Conservation (phyloP, 768 basidiomycete genomes). For the Hirschioporus abietinus region DNA sequence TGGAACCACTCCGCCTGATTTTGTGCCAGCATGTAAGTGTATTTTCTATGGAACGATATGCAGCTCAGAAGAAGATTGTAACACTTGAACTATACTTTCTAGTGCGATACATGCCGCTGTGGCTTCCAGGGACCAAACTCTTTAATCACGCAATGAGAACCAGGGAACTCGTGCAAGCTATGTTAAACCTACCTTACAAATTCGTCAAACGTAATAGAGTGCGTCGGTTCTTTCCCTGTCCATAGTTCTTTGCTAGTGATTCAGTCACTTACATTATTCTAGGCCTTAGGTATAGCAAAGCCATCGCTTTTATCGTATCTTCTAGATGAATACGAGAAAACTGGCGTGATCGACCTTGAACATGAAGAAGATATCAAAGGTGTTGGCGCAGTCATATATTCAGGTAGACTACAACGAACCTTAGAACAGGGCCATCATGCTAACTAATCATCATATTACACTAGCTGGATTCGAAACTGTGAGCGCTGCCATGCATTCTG, state of each 20-base stretch:
- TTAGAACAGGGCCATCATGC: no score
- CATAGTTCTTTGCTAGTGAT: no score
- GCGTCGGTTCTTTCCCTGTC: no score
- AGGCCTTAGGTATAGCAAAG: neutral
- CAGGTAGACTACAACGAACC: no score
- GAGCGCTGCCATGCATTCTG: constrained; percentile 4
- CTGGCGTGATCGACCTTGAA: neutral
- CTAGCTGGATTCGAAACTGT: constrained; percentile 9
- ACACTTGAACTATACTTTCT: no score
- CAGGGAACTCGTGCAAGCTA: constrained; percentile 12
- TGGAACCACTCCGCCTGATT: constrained; percentile 19
- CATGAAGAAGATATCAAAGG: constrained; percentile 15
- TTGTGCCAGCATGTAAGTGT: constrained; percentile 17
- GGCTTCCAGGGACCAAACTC: constrained; percentile 30
- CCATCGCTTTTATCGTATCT: constrained; percentile 8
- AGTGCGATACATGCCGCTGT: constrained; percentile 25
- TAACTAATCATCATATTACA: neutral
- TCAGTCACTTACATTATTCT: neutral
- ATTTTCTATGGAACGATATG: neutral
- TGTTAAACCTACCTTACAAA: constrained; percentile 18
- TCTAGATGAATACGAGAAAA: constrained; percentile 1
- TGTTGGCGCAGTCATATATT: constrained; percentile 11
- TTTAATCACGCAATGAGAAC: constrained; percentile 16
- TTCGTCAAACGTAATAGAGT: constrained; percentile 11
- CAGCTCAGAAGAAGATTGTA: neutral